These are phyloP conservation scores for Lithohypha guttulata DNA, from an alignment of 2,329 filamentous ascomycete species.

Conservation along the genomic window DNA sequence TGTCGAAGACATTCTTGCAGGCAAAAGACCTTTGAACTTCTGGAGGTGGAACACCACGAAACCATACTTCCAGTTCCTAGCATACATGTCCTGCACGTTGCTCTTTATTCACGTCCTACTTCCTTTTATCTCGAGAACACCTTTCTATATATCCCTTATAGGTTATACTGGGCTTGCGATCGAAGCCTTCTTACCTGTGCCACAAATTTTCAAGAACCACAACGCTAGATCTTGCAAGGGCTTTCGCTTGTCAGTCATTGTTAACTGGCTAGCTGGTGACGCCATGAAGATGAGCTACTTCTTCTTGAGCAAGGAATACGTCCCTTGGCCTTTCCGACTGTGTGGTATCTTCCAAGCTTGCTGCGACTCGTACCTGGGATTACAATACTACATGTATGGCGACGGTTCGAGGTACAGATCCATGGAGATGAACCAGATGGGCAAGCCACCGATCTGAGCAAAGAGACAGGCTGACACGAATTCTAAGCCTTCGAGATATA, in stretches of 20 bases:
- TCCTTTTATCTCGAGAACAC: constrained; percentile 34
- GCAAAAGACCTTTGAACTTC: constrained; percentile 47
- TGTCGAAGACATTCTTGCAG: constrained; percentile 18
- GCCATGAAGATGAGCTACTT: constrained; percentile 42
- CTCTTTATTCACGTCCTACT: constrained; percentile 44
- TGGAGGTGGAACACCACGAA: constrained; percentile 51
- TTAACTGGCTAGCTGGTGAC: constrained; percentile 40
- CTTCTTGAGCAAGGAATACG: constrained; percentile 33
- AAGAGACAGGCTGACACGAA: too few relatives aligned
- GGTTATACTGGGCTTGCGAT: constrained; percentile 37
- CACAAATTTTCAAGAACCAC: constrained; percentile 39
- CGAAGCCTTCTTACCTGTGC: constrained; percentile 38
- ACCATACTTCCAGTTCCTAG: constrained; percentile 48
- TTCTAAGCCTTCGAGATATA: too few relatives aligned
- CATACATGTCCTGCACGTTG: constrained; percentile 41
- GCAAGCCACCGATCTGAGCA: background rate
- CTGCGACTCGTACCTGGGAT: constrained; percentile 37
- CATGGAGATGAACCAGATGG: constrained; percentile 6
- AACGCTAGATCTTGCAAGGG: constrained; percentile 38
- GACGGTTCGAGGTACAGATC: constrained; percentile 16
- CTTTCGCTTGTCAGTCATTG: constrained; percentile 38
- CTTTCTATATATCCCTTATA: constrained; percentile 34
- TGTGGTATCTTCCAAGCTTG: constrained; percentile 40
- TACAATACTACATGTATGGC: constrained; percentile 40
- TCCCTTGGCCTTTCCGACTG: constrained; percentile 39